Percentiles rank a stretch among this genome's conserved stretches.
These are phyloP conservation scores for Yarrowia hollandica DNA, from an alignment of 805 yeast species.

Conservation along the genomic window DNA sequence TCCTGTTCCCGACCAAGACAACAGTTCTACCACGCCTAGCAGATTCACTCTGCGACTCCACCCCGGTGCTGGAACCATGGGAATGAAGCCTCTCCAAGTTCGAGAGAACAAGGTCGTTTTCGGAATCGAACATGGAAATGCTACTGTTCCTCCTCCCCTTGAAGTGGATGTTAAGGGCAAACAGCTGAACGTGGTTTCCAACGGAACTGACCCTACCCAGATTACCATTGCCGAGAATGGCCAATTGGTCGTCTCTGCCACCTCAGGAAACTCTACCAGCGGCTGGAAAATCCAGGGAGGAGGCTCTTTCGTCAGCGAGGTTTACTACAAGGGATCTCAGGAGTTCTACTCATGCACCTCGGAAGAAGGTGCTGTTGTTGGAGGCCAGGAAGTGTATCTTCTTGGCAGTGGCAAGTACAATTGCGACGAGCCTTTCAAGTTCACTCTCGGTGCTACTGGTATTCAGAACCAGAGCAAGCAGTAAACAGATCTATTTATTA, in stretches of 20 bases:
- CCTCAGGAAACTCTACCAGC: neutral
- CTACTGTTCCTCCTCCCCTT: neutral
- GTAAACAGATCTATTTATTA: no score
- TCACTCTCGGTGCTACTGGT: neutral
- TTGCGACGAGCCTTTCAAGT: conserved; percentile 7
- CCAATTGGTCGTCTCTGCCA: neutral
- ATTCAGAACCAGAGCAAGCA: no score
- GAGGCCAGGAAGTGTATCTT: conserved; percentile 2
- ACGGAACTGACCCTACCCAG: neutral
- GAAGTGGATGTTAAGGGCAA: neutral
- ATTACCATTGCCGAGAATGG: neutral
- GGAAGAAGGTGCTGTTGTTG: neutral
- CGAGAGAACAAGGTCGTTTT: neutral
- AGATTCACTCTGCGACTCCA: neutral
- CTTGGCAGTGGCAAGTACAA: neutral
- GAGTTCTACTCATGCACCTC: conserved; percentile 15
- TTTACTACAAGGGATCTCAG: conserved; percentile 8
- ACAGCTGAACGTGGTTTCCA: neutral
- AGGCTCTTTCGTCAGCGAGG: neutral
- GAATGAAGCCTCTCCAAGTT: neutral
- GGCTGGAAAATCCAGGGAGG: neutral
- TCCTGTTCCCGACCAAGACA: neutral
- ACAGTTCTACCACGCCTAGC: neutral
- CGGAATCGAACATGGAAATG: neutral
- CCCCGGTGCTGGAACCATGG: neutral